Percentiles rank a stretch among this genome's conserved stretches.
Conservation (phyloP, 345 rosid genomes). For the Camelina hispida region DNA sequence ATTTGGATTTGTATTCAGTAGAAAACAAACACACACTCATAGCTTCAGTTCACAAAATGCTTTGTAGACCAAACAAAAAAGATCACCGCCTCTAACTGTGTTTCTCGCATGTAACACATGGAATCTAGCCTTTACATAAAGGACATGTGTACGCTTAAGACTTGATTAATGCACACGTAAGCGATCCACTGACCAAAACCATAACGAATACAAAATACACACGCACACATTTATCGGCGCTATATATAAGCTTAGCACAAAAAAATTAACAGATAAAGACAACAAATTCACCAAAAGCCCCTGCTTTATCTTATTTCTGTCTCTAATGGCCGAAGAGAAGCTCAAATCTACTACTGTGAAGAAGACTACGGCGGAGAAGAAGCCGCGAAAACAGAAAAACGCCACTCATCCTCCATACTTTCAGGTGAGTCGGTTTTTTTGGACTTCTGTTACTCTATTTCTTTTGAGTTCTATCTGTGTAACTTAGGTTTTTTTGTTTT, state of each 20-base stretch:
- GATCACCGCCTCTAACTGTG: constrained; percentile 3
- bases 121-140: not conserved
- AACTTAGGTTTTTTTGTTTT: not conserved
- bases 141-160: constrained; percentile 60
- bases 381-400: constrained; percentile 51
- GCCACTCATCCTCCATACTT: constrained; percentile 81
- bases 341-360: not conserved
- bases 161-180: constrained; percentile 43
- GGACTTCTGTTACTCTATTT: too few species aligned
- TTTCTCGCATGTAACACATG: constrained; percentile 16
- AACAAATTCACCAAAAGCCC: not conserved
- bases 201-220: not conserved
- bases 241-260: constrained; percentile 45
- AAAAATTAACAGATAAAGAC: not conserved
- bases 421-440: constrained; percentile 49
- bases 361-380: constrained; percentile 52
- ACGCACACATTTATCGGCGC: constrained; percentile 22
- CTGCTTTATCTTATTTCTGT: not conserved
- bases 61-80: not conserved
- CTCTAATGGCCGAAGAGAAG: constrained; percentile 47
- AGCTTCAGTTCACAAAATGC: not conserved
- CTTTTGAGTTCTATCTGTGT: too few species aligned
- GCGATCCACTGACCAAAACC: constrained; percentile 44
- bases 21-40: constrained; percentile 49
- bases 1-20: too few species aligned